These are phyloP conservation scores for Dictyostelium brefeldianum DNA, from an alignment of 78 protist genomes.

Conservation along the genomic window DNA sequence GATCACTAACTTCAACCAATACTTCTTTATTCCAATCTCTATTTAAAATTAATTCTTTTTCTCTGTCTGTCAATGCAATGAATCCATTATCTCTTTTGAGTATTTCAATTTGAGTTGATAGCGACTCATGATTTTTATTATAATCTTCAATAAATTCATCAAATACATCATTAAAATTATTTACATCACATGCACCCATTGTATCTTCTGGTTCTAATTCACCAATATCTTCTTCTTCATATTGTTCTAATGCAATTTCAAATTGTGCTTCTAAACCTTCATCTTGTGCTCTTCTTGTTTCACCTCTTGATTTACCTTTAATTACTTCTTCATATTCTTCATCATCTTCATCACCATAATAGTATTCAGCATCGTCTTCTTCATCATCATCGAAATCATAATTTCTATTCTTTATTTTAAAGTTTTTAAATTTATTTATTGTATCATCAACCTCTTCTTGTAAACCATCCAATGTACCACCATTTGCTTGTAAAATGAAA, in stretches of 20 bases:
- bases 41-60: slow-evolving; percentile 24
- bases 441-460: slow-evolving; percentile 41
- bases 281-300: slow-evolving; percentile 11
- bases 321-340: neutral
- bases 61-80: slow-evolving; percentile 42
- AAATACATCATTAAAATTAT: slow-evolving; percentile 46
- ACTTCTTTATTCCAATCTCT: slow-evolving; percentile 55
- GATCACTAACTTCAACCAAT: slow-evolving; percentile 7
- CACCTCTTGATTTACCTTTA: neutral
- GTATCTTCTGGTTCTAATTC: slow-evolving; percentile 51
- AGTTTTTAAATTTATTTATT: neutral
- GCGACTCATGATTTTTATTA: slow-evolving; percentile 37
- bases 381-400: neutral
- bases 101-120: slow-evolving; percentile 27
- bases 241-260: slow-evolving; percentile 39
- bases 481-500: slow-evolving; percentile 78
- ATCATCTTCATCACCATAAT: slow-evolving; percentile 11
- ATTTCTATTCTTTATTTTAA: slow-evolving; percentile 34
- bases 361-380: slow-evolving; percentile 2
- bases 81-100: slow-evolving; percentile 12
- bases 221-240: slow-evolving; percentile 70
- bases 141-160: slow-evolving; percentile 64
- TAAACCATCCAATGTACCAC: slow-evolving; percentile 69
- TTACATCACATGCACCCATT: slow-evolving; percentile 26
- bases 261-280: slow-evolving; percentile 36